Evolutionary conservation across 306 rosid genomes (phyloP), one percentile per base, ranked within the genome.

Genomic region (Oemleria cerasiformis): DNA sequence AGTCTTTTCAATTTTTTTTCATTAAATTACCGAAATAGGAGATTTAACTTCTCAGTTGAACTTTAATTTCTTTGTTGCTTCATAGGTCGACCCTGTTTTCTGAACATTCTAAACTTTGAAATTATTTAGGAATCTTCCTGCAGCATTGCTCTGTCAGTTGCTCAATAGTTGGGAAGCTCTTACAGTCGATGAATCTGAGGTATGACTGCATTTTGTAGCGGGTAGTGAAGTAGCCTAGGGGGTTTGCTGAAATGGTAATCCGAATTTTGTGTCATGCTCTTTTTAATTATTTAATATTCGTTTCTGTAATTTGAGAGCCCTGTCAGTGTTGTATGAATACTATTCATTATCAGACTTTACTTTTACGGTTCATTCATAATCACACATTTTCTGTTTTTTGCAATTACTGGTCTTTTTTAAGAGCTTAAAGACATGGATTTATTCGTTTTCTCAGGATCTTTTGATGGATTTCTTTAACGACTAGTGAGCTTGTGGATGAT

Each of bases 41-140:
- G 40, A 39, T 39, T n/a, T 19, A n/a, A 15, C 41, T 15, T 15
- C 15, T 41, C 15, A 9, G 7, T 42, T 56, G 2, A 54, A 15
- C 44, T 53, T 69, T 13, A 6, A 56, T 54, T 40, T 53, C 16
- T 12, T 68, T 36, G 48, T 54, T 53, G 36, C 21, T 20, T 40
- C 12, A 5, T 1, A 38, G 9, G 61, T 51, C 3, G 38, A 38
- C 73, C n/a, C 49, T 70, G 5, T 9, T 41, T 1, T 56, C 74
- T 43, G 25, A 70, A 42, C 54, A 23, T 43, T 72, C 51, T 56
- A 75, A 61, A 75, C 58, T 80, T 67, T 54, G 65, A 77, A 73
- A 79, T 72, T 50, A 61, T 79, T 73, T 86, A 94, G 98, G 91
- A 92, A 86, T 78, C 94, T 91, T 74, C 88, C 96, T 8, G 65